Conservation (phyloP, 805 yeast species). For the Myxozyma lipomycoides region DNA sequence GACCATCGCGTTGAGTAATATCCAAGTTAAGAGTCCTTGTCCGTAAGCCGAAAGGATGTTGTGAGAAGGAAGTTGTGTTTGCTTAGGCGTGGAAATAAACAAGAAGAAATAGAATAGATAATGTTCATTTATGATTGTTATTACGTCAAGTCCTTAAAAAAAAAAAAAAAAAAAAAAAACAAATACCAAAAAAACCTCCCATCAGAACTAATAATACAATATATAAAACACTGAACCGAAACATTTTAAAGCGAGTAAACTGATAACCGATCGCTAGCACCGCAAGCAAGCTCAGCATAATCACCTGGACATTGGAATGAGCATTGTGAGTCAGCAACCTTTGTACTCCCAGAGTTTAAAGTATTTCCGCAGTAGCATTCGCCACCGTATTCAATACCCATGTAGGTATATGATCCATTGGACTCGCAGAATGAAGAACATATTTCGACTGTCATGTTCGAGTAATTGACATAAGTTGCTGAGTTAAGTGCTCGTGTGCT, state of each 20-base stretch:
- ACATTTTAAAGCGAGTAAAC: background rate
- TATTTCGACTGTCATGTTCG: background rate
- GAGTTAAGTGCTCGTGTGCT: background rate
- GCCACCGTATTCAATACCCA: slow-evolving; percentile 4
- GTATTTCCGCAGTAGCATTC: slow-evolving; percentile 4
- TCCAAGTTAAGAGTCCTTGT: background rate
- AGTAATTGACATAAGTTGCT: background rate
- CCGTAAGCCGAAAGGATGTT: background rate
- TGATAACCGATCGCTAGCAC: background rate
- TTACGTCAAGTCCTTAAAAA: no score
- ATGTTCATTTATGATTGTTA: no score
- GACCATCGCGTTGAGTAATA: background rate
- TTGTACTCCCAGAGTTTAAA: background rate
- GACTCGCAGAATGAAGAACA: slow-evolving; percentile 1
- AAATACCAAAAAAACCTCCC: no score
- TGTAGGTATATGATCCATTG: background rate
- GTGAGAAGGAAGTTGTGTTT: background rate
- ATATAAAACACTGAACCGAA: no score
- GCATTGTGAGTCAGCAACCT: background rate
- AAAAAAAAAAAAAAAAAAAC: no score
- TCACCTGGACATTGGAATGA: background rate
- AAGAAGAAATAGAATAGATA: no score
- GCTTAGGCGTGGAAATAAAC: no score
- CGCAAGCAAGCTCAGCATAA: background rate
- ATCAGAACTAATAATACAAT: no score